Evolutionary conservation across 306 rosid genomes (phyloP).

Genomic region (Glycine latifolia): DNA sequence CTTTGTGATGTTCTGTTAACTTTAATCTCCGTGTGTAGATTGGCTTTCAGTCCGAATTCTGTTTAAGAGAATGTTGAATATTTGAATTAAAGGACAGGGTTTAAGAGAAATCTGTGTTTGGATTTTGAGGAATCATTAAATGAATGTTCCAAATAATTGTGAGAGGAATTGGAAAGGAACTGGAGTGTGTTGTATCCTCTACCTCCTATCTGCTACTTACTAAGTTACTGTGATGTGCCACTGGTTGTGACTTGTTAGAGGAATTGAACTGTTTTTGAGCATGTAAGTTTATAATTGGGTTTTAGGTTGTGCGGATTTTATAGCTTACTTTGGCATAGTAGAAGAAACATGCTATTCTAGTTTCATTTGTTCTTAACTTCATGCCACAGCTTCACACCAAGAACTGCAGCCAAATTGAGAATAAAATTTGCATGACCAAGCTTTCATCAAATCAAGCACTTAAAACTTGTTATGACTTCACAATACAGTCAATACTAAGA

Average conservation of each 20-base stretch:
- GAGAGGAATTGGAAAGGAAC: neutral
- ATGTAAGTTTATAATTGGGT: neutral
- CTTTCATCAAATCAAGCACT: neutral
- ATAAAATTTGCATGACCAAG: neutral
- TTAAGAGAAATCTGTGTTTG: slow-evolving; percentile 3
- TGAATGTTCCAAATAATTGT: slow-evolving; percentile 7
- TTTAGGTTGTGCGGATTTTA: neutral
- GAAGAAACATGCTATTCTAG: no score
- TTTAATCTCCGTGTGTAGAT: no score
- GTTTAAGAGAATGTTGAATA: no score
- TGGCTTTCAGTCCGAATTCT: no score
- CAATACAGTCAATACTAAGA: no score
- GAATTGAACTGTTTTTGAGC: neutral
- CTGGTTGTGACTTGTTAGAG: neutral
- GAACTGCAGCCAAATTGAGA: neutral
- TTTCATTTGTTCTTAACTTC: no score
- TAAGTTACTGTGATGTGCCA: neutral
- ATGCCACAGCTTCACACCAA: neutral
- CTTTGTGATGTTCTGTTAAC: no score
- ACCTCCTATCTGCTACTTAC: neutral
- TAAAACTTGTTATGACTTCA: neutral
- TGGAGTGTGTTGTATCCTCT: neutral
- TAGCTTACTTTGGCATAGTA: neutral
- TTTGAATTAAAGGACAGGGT: neutral
- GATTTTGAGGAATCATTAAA: slow-evolving; percentile 9